A percentile compares a stretch with the other conserved stretches of the same genome.
These are phyloP conservation scores for Annulohypoxylon nitens DNA, from an alignment of 495 filamentous ascomycete species.

Conservation along the genomic window DNA sequence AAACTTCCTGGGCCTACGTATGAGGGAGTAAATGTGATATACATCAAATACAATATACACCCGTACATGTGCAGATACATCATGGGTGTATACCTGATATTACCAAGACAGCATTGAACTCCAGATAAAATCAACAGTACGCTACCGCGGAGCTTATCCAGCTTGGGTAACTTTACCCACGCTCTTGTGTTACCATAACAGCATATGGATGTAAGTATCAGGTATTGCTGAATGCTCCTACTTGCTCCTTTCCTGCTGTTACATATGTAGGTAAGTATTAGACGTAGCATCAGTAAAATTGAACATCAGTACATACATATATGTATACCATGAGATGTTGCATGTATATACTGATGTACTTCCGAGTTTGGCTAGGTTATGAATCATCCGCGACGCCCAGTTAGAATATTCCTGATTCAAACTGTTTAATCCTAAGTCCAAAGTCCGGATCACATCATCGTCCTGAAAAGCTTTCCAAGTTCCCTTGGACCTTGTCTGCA, in stretches of 20 bases:
- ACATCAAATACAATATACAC: slow-evolving; percentile 1
- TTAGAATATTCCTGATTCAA: slow-evolving; percentile 27
- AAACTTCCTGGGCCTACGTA: slow-evolving; percentile 2
- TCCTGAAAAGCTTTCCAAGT: slow-evolving; percentile 9
- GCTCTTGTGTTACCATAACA: slow-evolving; percentile 26
- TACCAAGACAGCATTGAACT: neutral
- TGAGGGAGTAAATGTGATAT: slow-evolving; percentile 28
- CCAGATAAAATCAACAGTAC: slow-evolving; percentile 22
- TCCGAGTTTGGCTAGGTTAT: slow-evolving; percentile 8
- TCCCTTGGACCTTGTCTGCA: slow-evolving; percentile 23
- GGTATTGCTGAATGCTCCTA: neutral
- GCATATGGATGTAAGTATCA: slow-evolving; percentile 3
- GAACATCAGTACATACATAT: too few species aligned
- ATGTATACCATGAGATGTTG: neutral
- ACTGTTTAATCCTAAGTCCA: slow-evolving; percentile 30
- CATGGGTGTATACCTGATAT: neutral
- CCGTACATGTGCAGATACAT: neutral
- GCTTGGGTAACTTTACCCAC: slow-evolving; percentile 41
- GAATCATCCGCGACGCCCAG: slow-evolving; percentile 35
- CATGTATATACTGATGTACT: slow-evolving; percentile 4
- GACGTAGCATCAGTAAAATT: neutral
- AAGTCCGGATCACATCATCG: slow-evolving; percentile 46
- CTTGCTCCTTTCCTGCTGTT: neutral
- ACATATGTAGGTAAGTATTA: neutral
- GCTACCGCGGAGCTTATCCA: slow-evolving; percentile 38